Conservation (phyloP, 1,284 basidiomycete genomes). For the Chalciporus piperatoides region DNA sequence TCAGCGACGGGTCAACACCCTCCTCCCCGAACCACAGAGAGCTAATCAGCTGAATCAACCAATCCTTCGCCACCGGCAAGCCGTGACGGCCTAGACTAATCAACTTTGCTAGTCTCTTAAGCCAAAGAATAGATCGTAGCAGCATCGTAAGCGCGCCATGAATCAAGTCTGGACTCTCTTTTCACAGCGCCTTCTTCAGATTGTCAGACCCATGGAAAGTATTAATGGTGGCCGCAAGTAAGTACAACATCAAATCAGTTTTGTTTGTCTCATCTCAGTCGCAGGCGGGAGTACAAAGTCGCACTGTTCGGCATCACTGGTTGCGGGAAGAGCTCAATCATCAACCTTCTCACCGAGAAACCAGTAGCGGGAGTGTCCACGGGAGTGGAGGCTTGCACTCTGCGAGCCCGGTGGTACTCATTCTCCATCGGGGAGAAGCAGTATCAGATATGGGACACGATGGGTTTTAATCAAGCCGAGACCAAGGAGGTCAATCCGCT, state of each 20-base stretch:
- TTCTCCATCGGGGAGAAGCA: neutral
- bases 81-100: neutral
- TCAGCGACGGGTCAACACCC: neutral
- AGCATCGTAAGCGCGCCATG: neutral
- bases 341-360: constrained; percentile 13
- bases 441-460: constrained; percentile 22
- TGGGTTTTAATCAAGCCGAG: constrained; percentile 7
- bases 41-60: neutral
- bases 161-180: no score
- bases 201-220: neutral
- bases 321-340: constrained; percentile 17
- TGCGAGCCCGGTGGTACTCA: constrained; percentile 1
- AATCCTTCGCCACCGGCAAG: no score
- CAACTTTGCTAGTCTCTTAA: neutral
- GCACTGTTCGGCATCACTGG: constrained; percentile 13
- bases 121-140: neutral
- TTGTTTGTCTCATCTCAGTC: neutral
- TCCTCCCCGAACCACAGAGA: neutral
- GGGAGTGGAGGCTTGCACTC: constrained; percentile 10
- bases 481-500: neutral
- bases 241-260: neutral
- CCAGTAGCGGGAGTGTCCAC: constrained; percentile 4
- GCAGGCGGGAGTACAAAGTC: constrained; percentile 6
- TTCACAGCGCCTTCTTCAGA: neutral
- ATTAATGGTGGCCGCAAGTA: neutral